A percentile compares a stretch with the other conserved stretches of the same genome.
phyloP scores from a whole-genome alignment of 2,329 filamentous ascomycete genomes.

The Pseudomassariella vexata region DNA sequence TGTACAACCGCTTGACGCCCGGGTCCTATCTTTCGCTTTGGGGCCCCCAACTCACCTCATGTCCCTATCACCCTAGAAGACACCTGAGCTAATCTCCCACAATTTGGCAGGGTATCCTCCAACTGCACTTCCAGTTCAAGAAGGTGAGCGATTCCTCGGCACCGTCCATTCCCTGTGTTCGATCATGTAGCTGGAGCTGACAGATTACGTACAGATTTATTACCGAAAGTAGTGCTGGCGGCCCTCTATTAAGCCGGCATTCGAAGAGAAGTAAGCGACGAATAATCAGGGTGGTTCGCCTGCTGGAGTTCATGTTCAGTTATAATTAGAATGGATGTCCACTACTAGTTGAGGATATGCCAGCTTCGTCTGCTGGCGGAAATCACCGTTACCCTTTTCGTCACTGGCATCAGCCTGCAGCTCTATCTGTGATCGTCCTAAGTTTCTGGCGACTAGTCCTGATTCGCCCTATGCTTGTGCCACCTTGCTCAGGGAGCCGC shows the following conservation, averaged over 20 bases:
- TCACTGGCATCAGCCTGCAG: too few species aligned
- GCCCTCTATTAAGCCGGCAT: too few species aligned
- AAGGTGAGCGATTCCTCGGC: constrained; percentile 54
- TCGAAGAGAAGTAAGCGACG: too few species aligned
- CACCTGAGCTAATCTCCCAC: constrained; percentile 19
- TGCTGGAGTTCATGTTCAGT: too few species aligned
- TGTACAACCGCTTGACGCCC: constrained; percentile 9
- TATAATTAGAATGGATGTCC: too few species aligned
- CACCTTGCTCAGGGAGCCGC: constrained; percentile 14
- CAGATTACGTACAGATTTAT: constrained; percentile 26
- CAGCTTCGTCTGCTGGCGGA: too few species aligned
- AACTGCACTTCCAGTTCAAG: constrained; percentile 98
- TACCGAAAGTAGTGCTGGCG: constrained; percentile 29
- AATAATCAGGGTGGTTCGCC: too few species aligned
- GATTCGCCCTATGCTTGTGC: constrained; percentile 13
- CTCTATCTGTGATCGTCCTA: too few species aligned
- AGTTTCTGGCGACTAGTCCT: too few species aligned
- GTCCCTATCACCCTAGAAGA: constrained; percentile 10
- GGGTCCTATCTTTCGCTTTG: constrained; percentile 10
- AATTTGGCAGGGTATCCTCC: constrained; percentile 74
- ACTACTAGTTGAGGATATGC: too few species aligned
- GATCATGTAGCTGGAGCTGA: constrained; percentile 17
- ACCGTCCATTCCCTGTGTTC: background rate
- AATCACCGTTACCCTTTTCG: too few species aligned
- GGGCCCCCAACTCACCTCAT: constrained; percentile 9